phyloP scores from a whole-genome alignment of 1,139 yeast species.

The Zygosaccharomyces sapae region DNA sequence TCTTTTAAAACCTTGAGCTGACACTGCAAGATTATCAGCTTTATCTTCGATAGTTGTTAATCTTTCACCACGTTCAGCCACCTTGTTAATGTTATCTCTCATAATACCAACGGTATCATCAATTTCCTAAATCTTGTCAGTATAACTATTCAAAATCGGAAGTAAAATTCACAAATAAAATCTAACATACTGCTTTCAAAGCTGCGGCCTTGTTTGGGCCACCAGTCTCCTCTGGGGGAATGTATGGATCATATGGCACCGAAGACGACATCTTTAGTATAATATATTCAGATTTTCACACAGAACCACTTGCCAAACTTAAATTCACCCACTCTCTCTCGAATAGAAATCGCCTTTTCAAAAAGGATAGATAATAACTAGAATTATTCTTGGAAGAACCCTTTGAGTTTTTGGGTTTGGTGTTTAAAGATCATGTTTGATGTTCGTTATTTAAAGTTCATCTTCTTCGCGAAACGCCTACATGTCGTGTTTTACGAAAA shows the following conservation, averaged over 20 bases:
- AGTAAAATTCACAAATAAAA: neutral
- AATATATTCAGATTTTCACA: neutral
- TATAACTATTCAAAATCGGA: neutral
- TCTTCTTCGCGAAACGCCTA: slow-evolving; percentile 3
- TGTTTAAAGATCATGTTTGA: slow-evolving; percentile 4
- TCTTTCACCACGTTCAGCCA: slow-evolving; percentile 91
- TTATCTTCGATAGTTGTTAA: slow-evolving; percentile 89
- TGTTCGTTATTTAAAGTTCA: neutral
- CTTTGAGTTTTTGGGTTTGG: slow-evolving; percentile 1
- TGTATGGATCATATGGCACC: slow-evolving; percentile 87
- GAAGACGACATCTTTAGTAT: slow-evolving; percentile 58
- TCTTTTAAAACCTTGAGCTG: slow-evolving; percentile 94
- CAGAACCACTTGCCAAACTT: neutral
- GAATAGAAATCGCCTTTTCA: neutral
- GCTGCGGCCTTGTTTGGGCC: slow-evolving; percentile 70
- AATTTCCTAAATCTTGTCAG: slow-evolving; percentile 53
- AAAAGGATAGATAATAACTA: neutral
- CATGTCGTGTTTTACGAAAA: neutral
- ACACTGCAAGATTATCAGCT: slow-evolving; percentile 87
- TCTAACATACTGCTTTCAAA: slow-evolving; percentile 66
- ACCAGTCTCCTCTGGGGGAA: slow-evolving; percentile 55
- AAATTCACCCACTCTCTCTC: neutral
- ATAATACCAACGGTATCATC: slow-evolving; percentile 97
- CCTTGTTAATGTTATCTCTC: slow-evolving; percentile 96
- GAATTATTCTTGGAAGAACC: neutral